Percentiles rank a stretch among this genome's conserved stretches.
These are phyloP conservation scores for Lepraria neglecta DNA, from an alignment of 495 filamentous ascomycete genomes.

Conservation along the genomic window DNA sequence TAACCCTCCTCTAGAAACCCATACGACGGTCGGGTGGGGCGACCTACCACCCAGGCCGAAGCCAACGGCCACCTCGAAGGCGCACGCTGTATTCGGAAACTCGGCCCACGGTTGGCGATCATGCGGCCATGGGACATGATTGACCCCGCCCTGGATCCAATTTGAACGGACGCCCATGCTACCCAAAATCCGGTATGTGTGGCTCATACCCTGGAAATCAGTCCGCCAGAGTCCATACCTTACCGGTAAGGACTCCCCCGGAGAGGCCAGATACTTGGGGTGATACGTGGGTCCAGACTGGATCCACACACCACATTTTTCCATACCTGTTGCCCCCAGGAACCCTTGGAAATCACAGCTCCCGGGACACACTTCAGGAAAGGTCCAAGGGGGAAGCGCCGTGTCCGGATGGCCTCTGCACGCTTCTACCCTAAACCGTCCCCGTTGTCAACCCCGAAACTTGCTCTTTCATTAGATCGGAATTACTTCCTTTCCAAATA, in stretches of 20 bases:
- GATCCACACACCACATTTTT: too few species aligned
- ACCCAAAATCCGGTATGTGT: background rate
- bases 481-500: background rate
- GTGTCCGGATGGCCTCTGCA: background rate
- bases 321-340: too few species aligned
- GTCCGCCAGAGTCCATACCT: too few species aligned
- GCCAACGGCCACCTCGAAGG: conserved; percentile 21
- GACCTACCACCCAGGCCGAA: conserved; percentile 16
- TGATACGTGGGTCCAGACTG: too few species aligned
- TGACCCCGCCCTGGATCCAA: background rate
- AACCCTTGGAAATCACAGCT: too few species aligned
- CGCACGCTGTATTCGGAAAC: conserved; percentile 13
- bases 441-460: background rate
- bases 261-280: too few species aligned
- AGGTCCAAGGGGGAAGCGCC: too few species aligned
- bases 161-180: background rate
- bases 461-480: too few species aligned
- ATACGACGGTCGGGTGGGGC: conserved; percentile 14
- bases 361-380: too few species aligned
- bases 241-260: too few species aligned
- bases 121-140: conserved; percentile 16
- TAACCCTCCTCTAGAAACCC: background rate
- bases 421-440: background rate
- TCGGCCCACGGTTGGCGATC: conserved; percentile 24
- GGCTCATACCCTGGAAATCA: background rate